Evolutionary conservation across 371 early-diverging fungal species (phyloP).

Genomic region (Haplosporangium sp.): DNA sequence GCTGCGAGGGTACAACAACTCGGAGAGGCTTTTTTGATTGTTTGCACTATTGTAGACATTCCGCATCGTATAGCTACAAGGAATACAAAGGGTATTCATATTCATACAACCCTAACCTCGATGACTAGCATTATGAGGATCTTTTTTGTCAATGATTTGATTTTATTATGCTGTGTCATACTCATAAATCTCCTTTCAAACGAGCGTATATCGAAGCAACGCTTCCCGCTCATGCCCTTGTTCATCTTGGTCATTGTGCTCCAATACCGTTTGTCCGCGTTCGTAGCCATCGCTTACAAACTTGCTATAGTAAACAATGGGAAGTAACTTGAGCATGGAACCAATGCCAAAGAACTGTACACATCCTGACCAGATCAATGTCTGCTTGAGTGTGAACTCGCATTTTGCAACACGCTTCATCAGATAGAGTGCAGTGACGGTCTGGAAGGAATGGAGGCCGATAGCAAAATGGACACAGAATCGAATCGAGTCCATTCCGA

Average conservation of each 20-base stretch:
- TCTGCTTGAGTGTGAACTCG: constrained; percentile 25
- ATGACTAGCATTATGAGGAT: constrained; percentile 30
- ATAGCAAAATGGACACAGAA: constrained; percentile 31
- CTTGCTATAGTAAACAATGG: constrained; percentile 41
- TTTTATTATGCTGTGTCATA: too few species aligned
- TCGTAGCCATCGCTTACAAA: constrained; percentile 27
- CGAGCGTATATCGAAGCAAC: not conserved
- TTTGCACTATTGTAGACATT: too few species aligned
- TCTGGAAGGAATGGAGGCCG: constrained; percentile 30
- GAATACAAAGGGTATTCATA: constrained; percentile 59
- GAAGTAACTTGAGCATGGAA: constrained; percentile 42
- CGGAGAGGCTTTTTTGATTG: too few species aligned
- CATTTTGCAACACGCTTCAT: constrained; percentile 25
- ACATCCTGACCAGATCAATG: constrained; percentile 17
- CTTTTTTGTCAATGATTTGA: not conserved
- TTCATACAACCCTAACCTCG: constrained; percentile 53
- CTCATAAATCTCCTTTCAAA: too few species aligned
- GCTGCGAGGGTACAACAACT: too few species aligned
- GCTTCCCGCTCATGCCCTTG: not conserved
- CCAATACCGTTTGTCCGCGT: not conserved
- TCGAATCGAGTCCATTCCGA: constrained; percentile 12
- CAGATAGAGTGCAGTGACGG: constrained; percentile 28
- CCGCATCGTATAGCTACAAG: constrained; percentile 38
- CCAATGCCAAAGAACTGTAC: constrained; percentile 40
- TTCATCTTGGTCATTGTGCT: not conserved